Conservation (phyloP, 2,329 filamentous ascomycete species). For the Rutstroemia sp. region DNA sequence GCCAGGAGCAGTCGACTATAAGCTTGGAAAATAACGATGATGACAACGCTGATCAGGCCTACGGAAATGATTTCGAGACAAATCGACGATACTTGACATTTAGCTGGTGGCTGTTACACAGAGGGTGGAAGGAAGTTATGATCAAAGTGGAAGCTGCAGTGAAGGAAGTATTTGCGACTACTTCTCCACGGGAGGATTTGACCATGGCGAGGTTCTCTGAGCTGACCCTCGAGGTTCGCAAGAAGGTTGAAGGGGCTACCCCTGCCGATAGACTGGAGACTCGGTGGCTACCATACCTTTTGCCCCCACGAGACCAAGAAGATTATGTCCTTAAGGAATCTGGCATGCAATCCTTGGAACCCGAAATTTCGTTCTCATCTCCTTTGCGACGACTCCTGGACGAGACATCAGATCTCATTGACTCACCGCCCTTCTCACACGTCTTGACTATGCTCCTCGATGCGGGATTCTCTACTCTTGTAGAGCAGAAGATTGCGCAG, state of each 20-base stretch:
- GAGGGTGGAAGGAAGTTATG: constrained; percentile 79
- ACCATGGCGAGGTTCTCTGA: constrained; percentile 73
- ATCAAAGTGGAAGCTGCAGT: constrained; percentile 78
- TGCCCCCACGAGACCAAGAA: constrained; percentile 74
- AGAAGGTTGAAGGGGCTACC: constrained; percentile 71
- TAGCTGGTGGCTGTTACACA: constrained; percentile 95
- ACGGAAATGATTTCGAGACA: constrained; percentile 91
- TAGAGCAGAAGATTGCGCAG: constrained; percentile 73
- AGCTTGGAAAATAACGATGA: constrained; percentile 91
- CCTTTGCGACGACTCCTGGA: constrained; percentile 76
- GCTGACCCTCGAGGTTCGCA: constrained; percentile 75
- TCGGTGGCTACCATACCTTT: constrained; percentile 71
- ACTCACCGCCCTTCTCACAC: constrained; percentile 83
- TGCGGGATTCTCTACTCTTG: constrained; percentile 73
- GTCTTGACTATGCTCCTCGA: constrained; percentile 84
- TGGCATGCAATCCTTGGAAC: constrained; percentile 56
- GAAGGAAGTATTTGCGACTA: constrained; percentile 76
- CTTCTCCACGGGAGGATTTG: constrained; percentile 85
- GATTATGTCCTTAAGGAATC: constrained; percentile 79
- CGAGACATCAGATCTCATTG: constrained; percentile 91
- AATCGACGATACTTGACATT: constrained; percentile 93
- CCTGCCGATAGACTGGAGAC: constrained; percentile 51
- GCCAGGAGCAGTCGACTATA: constrained; percentile 65
- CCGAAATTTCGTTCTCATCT: constrained; percentile 30
- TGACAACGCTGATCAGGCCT: constrained; percentile 70